A percentile compares a stretch with the other conserved stretches of the same genome.
These are phyloP conservation scores for Lodderomyces metapsilosis DNA, from an alignment of 1,139 yeast species.

Conservation along the genomic window DNA sequence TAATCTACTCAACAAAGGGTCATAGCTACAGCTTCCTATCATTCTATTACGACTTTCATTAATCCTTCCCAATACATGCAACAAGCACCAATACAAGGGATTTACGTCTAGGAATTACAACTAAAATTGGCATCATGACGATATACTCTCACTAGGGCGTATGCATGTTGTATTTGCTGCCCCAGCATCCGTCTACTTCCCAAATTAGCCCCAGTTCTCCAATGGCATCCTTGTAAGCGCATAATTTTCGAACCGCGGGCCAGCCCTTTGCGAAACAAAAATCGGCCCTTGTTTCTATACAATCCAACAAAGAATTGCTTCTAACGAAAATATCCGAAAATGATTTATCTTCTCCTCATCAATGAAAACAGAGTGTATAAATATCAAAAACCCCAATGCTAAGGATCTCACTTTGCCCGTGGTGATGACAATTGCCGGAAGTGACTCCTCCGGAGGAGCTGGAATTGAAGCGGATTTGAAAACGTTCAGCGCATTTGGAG, in stretches of 20 bases:
- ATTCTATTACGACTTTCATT: too few species aligned
- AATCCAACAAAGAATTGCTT: background rate
- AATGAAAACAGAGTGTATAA: background rate
- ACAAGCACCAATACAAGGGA: too few species aligned
- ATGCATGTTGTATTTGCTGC: too few species aligned
- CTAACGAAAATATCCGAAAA: background rate
- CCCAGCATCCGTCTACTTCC: too few species aligned
- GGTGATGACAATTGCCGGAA: constrained; percentile 74
- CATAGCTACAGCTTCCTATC: too few species aligned
- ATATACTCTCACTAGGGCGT: too few species aligned
- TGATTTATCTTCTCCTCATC: background rate
- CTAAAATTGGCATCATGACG: too few species aligned
- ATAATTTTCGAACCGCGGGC: background rate
- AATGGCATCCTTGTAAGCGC: too few species aligned
- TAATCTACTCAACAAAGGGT: too few species aligned
- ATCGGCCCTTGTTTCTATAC: background rate
- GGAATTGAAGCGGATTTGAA: constrained; percentile 93
- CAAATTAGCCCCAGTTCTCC: too few species aligned
- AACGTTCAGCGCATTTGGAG: constrained; percentile 74
- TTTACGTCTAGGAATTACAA: too few species aligned
- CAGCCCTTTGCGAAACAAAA: background rate
- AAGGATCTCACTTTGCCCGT: constrained; percentile 24
- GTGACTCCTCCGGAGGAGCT: constrained; percentile 93
- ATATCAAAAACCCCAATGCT: constrained; percentile 1
- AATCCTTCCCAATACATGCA: too few species aligned